Evolutionary conservation across 352 stramenopile genomes (phyloP), one percentile per base, ranked within the genome.

Genomic region (Globisporangium spiculum): DNA sequence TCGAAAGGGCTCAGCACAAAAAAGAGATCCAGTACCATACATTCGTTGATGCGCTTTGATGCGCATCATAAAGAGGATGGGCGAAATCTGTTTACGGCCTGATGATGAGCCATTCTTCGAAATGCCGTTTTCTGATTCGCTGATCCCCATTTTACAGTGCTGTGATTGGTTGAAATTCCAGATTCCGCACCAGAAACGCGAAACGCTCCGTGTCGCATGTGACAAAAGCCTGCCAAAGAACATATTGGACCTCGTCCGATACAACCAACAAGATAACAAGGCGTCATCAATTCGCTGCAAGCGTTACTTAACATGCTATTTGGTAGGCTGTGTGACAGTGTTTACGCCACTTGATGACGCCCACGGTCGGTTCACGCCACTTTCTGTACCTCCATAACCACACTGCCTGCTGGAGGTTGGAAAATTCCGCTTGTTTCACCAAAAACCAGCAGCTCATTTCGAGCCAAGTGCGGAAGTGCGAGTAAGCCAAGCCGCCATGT

Each of bases 321-420:
- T 1, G 2, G 18, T 26, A 30, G 59, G 59, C 16, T 56, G 9
- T 52, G 20, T 2, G 24, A 30, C 36, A 54, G n/a, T 14, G 59
- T 64, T 64, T 64, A 64, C 59, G 59, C 14, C 59, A 22, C 18
- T 7, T 27, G 52, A 44, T 64, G 44, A 64, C 59, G 59, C 59
- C 59, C 36, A 20, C 6, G 22, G 4, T 24, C 12, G 10, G 20
- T 41, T 30, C 30, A 30, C 46, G 59, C 46, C 59, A 64, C 26
- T 41, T 38, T 16, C 20, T 16, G 48, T 22, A 57, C 59, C 59
- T 30, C 38, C 56, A 50, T 20, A 0, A 41, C 36, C 9, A 27
- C 32, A 5, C 32, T 38, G 34, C 34, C 34, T 38, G 36, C 9
- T 16, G 9, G 22, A 38, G 34, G 22, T 64, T 32, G 10, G 38